Evolutionary conservation across 2,329 filamentous ascomycete species (phyloP).

Genomic region (Graphium sp.): DNA sequence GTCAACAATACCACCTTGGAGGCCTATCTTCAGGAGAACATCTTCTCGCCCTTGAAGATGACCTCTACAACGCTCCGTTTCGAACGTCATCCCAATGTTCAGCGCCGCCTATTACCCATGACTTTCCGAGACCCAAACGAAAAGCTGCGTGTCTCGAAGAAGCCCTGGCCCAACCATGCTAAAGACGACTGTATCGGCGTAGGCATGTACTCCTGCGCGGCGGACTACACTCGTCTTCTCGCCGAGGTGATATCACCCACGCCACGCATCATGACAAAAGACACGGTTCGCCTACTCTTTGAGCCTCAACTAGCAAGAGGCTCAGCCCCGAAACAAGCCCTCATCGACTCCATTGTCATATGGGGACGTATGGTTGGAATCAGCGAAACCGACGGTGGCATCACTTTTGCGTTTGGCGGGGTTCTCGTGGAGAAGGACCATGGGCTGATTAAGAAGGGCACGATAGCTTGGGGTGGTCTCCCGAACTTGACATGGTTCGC

Average conservation of each 20-base stretch:
- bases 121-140: background rate
- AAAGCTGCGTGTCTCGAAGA: background rate
- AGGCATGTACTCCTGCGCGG: background rate
- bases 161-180: background rate
- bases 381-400: background rate
- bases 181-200: conserved; percentile 1
- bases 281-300: conserved; percentile 1
- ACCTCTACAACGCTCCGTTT: conserved; percentile 1
- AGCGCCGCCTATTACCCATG: background rate
- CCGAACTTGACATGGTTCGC: conserved; percentile 3
- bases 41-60: conserved; percentile 1
- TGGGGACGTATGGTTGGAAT: background rate
- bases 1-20: conserved; percentile 2
- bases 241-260: background rate
- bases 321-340: background rate
- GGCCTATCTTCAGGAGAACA: background rate
- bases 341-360: background rate
- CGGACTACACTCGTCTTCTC: background rate
- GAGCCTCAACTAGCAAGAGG: background rate
- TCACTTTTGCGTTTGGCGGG: conserved; percentile 1
- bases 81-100: background rate
- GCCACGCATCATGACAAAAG: background rate
- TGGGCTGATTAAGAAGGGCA: background rate
- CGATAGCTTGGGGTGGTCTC: conserved; percentile 1
- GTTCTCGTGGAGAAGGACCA: conserved; percentile 1